These are phyloP conservation scores for Penicillium psychrosexuale DNA, from an alignment of 2,329 filamentous ascomycete species.

Conservation along the genomic window DNA sequence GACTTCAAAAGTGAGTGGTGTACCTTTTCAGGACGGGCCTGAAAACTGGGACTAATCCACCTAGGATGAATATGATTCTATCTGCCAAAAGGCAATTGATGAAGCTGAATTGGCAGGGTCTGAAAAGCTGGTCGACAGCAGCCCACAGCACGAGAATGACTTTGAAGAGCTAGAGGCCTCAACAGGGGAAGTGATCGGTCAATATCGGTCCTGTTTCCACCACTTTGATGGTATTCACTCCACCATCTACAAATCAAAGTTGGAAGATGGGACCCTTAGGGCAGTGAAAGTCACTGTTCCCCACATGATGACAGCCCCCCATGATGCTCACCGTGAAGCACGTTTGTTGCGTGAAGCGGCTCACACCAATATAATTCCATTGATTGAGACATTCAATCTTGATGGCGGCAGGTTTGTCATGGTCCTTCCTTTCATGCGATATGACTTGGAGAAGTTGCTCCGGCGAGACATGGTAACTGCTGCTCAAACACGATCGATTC, in stretches of 20 bases:
- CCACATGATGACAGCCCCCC: slow-evolving; percentile 69
- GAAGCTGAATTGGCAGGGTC: slow-evolving; percentile 27
- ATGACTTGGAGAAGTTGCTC: slow-evolving; percentile 69
- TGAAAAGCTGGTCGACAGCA: slow-evolving; percentile 23
- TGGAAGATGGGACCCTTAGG: slow-evolving; percentile 46
- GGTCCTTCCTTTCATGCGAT: slow-evolving; percentile 78
- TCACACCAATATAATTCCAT: slow-evolving; percentile 59
- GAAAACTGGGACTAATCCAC: slow-evolving; percentile 17
- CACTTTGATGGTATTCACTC: slow-evolving; percentile 72
- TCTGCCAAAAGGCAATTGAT: slow-evolving; percentile 41
- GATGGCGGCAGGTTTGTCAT: slow-evolving; percentile 72
- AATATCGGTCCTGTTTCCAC: slow-evolving; percentile 56
- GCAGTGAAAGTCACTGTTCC: slow-evolving; percentile 86
- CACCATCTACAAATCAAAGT: slow-evolving; percentile 69
- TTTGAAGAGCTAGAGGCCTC: slow-evolving; percentile 19
- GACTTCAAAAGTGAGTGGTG: slow-evolving; percentile 33
- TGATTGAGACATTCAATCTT: slow-evolving; percentile 69
- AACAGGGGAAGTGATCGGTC: slow-evolving; percentile 48
- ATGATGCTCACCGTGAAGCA: slow-evolving; percentile 76
- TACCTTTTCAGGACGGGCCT: neutral
- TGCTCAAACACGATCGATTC: slow-evolving; percentile 46
- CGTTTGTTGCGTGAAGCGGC: slow-evolving; percentile 65
- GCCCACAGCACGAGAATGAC: slow-evolving; percentile 17
- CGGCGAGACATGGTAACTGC: slow-evolving; percentile 43
- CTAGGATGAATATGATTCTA: slow-evolving; percentile 57